These are phyloP conservation scores for Lunularia cruciata DNA, from an alignment of 225 moss, liverwort and hornwort genomes.

Conservation along the genomic window DNA sequence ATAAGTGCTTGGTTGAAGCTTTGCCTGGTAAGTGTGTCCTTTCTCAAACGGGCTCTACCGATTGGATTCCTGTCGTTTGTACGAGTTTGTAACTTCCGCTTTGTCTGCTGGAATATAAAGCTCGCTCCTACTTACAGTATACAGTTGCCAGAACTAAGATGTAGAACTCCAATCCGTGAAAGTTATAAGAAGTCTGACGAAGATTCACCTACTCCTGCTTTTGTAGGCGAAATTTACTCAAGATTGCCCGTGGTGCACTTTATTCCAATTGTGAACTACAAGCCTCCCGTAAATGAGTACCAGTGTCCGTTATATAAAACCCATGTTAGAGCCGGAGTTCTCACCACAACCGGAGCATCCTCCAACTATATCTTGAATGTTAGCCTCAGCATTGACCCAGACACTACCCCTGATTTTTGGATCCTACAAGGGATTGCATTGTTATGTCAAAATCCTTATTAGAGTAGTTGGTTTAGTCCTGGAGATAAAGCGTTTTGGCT, in stretches of 20 bases:
- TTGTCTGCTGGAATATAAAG: no score
- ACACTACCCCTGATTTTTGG: conserved; percentile 78
- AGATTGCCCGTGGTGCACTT: conserved; percentile 79
- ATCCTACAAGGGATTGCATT: conserved; percentile 84
- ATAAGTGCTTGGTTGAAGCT: conserved; percentile 56
- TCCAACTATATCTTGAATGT: conserved; percentile 88
- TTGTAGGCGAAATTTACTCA: conserved; percentile 76
- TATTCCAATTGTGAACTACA: conserved; percentile 59
- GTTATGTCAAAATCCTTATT: conserved; percentile 69
- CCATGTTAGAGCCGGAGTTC: conserved; percentile 79
- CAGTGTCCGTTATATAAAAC: conserved; percentile 95
- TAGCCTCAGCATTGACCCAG: conserved; percentile 67
- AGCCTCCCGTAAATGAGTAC: conserved; percentile 52
- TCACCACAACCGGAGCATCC: conserved; percentile 89
- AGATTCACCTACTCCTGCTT: background rate
- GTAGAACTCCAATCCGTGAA: no score
- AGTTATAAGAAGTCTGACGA: background rate
- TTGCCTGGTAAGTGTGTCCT: conserved; percentile 46
- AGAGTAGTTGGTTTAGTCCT: no score
- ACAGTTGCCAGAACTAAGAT: no score
- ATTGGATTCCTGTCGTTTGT: no score
- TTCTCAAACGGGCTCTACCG: no score
- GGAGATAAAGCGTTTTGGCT: no score
- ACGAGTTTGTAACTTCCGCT: background rate
- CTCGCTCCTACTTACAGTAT: no score